Percentiles rank a stretch among this genome's conserved stretches.
phyloP scores from a whole-genome alignment of 371 early-diverging fungal genomes.

The Haplosporangium sp. region DNA sequence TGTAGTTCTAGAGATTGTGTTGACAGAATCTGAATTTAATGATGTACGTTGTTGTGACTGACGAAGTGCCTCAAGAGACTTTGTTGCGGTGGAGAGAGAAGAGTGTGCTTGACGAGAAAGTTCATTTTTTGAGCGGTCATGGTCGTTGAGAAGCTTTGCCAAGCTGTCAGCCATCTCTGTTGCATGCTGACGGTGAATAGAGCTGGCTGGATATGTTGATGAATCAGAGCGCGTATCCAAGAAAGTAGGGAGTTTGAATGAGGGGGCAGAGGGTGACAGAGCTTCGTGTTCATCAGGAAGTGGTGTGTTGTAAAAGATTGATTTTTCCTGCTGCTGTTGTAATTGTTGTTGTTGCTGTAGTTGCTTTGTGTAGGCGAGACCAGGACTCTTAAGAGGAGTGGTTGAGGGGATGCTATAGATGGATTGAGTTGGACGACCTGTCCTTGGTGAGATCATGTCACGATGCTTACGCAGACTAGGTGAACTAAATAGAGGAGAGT shows the following conservation, averaged over 20 bases:
- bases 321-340: slow-evolving; percentile 2
- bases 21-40: not conserved
- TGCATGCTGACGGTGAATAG: slow-evolving; percentile 15
- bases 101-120: slow-evolving; percentile 15
- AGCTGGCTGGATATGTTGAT: slow-evolving; percentile 9
- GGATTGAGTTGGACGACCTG: slow-evolving; percentile 2
- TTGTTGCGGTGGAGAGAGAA: slow-evolving; percentile 4
- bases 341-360: slow-evolving; percentile 9
- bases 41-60: slow-evolving; percentile 23
- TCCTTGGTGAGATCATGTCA: slow-evolving; percentile 7
- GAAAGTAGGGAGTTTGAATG: slow-evolving; percentile 21
- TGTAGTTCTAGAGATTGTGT: not conserved
- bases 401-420: slow-evolving; percentile 14
- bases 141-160: slow-evolving; percentile 7
- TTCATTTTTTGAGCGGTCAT: not conserved
- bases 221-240: slow-evolving; percentile 2
- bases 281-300: not conserved
- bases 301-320: not conserved
- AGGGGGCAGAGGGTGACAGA: not conserved
- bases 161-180: slow-evolving; percentile 14
- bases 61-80: slow-evolving; percentile 27
- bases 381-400: slow-evolving; percentile 32
- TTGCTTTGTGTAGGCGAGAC: not conserved
- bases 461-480: slow-evolving; percentile 31
- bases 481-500: not conserved